Base-by-base conservation (phyloP, 2,329 filamentous ascomycete species). In the Neopestalotiopsis sp. region DNA sequence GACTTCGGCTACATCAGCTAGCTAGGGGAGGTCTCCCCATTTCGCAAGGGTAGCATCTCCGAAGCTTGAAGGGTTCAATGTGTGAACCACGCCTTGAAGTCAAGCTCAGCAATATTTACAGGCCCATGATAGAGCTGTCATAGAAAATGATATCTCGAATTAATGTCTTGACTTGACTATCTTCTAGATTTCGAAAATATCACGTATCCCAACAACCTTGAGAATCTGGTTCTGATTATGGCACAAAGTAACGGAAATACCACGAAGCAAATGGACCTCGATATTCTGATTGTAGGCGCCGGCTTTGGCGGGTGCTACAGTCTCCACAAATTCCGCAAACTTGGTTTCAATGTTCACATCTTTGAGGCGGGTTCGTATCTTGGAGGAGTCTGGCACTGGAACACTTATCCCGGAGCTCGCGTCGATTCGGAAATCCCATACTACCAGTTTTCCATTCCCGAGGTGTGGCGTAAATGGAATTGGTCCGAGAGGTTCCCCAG, bases 281-380 rank as follows among this genome's bases (percentile, higher is more conserved):
- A 61, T 61, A 30, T 34, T 61, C 59, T 61, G 1, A 61, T 61
- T 32, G 17, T 61, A 9, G 59, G 59, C 20, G 59, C 59, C 14
- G 59, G 59, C 10, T 61, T 61, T 40, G 59, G 59, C 20, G 59
- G 59, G 30, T 61, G 59, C 32, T 61, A 61, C 20, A 61, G 59
- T n/a, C 59, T 61, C 59, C 59, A 61, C 17, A 61, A 61, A 28
- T 30, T 61, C 28, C 59, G 59, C 9, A 9, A 61, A 40, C 59
- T 61, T 12, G 59, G 59, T 10, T 40, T 61, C 20, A 61, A 61
- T 17, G 59, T 40, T 12, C 59, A 61, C 4, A 14, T 61, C 1
- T 38, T 61, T 14, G 59, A 61, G 59, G 59, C 59, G 30, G 59
- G 28, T 10, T 32, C 28, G 1, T 61, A 61, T 38, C 28, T 61